Evolutionary conservation across 805 yeast genomes (phyloP).

Genomic region (Candida chilensis): DNA sequence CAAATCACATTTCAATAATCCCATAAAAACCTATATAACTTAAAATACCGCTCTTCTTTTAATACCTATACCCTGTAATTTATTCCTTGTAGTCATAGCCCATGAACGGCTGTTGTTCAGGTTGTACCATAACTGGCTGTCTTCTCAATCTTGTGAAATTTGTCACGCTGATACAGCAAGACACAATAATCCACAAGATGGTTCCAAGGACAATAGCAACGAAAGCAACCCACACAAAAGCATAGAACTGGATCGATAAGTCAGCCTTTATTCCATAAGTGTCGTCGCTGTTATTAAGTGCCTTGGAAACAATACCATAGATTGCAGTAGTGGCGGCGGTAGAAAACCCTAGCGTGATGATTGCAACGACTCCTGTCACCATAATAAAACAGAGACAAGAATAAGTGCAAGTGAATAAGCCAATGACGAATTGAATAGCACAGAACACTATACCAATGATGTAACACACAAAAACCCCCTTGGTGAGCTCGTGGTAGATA

Average conservation of each 20-base stretch:
- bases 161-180: conserved; percentile 36
- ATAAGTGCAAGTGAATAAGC: conserved; percentile 35
- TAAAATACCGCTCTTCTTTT: neutral
- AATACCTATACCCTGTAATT: too few species aligned
- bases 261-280: conserved; percentile 47
- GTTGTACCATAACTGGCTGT: neutral
- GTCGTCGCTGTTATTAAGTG: conserved; percentile 37
- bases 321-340: conserved; percentile 58
- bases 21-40: neutral
- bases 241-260: conserved; percentile 43
- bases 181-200: conserved; percentile 23
- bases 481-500: conserved; percentile 36
- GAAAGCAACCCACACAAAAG: conserved; percentile 56
- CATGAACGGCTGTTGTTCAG: conserved; percentile 4
- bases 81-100: too few species aligned
- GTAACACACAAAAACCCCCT: conserved; percentile 51
- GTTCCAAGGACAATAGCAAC: conserved; percentile 33
- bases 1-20: neutral
- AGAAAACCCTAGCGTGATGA: conserved; percentile 24
- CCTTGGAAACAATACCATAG: conserved; percentile 36
- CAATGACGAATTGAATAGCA: conserved; percentile 29
- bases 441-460: conserved; percentile 37
- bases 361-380: conserved; percentile 31
- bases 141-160: conserved; percentile 5
- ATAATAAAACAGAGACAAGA: conserved; percentile 35